Percentiles rank a stretch among this genome's conserved stretches.
These are phyloP conservation scores for Coemansia sp. DNA, from an alignment of 192 early-diverging fungal genomes.

Conservation along the genomic window DNA sequence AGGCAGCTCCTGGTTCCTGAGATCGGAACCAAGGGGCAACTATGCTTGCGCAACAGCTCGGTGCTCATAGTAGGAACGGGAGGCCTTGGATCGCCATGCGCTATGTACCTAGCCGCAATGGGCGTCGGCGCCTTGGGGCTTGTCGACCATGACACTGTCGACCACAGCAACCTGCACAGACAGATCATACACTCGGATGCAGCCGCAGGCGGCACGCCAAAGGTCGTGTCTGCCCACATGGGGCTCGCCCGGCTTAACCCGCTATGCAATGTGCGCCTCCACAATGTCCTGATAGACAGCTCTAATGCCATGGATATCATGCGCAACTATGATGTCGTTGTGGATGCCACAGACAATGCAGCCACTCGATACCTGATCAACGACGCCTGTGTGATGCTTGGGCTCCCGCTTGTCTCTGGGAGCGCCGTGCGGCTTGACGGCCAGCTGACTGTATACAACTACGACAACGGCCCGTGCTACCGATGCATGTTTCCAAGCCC, in stretches of 20 bases:
- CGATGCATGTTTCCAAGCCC: constrained; percentile 94
- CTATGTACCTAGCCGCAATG: constrained; percentile 86
- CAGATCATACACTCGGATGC: constrained; percentile 91
- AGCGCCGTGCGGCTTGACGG: constrained; percentile 91
- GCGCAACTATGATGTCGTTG: constrained; percentile 76
- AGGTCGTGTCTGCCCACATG: constrained; percentile 76
- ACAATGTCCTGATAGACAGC: constrained; percentile 77
- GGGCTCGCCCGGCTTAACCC: constrained; percentile 66
- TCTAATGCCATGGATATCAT: constrained; percentile 80
- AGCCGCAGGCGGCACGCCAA: constrained; percentile 60
- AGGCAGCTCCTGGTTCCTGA: constrained; percentile 85
- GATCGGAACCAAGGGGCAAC: constrained; percentile 73
- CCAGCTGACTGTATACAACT: constrained; percentile 95
- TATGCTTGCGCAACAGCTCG: constrained; percentile 69
- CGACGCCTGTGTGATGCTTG: constrained; percentile 85
- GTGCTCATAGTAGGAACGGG: constrained; percentile 94
- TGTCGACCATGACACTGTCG: constrained; percentile 90
- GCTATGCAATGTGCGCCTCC: constrained; percentile 61
- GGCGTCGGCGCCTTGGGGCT: constrained; percentile 90
- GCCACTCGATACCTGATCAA: constrained; percentile 94
- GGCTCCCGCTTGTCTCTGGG: constrained; percentile 85
- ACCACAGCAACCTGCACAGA: constrained; percentile 89
- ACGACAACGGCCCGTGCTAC: constrained; percentile 91
- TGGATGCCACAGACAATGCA: constrained; percentile 95
- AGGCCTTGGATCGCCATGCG: constrained; percentile 87